phyloP scores from a whole-genome alignment of 1,284 basidiomycete genomes.

The Ustilago bromivora region DNA sequence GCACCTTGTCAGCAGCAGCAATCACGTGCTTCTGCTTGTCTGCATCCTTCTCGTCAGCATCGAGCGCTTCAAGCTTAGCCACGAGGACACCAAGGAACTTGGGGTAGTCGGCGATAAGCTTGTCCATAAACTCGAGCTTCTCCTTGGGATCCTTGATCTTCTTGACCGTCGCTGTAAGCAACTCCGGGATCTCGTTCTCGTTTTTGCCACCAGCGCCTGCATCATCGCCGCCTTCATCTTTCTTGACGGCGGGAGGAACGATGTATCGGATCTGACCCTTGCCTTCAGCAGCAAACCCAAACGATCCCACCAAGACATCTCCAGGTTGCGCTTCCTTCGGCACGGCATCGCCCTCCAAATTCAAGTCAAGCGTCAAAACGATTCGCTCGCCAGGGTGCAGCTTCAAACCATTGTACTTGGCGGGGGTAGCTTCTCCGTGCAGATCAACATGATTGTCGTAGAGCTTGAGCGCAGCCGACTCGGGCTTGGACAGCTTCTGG shows the following conservation, averaged over 20 bases:
- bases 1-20: constrained; percentile 58
- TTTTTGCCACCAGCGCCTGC: constrained; percentile 43
- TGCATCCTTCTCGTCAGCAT: constrained; percentile 43
- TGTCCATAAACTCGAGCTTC: constrained; percentile 63
- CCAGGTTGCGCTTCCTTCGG: constrained; percentile 68
- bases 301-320: constrained; percentile 67
- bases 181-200: constrained; percentile 59
- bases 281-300: constrained; percentile 61
- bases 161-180: constrained; percentile 64
- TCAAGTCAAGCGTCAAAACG: constrained; percentile 62
- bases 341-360: constrained; percentile 65
- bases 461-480: constrained; percentile 61
- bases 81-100: constrained; percentile 63
- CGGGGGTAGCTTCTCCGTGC: constrained; percentile 50
- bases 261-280: constrained; percentile 63
- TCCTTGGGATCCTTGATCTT: constrained; percentile 67
- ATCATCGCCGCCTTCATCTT: constrained; percentile 36
- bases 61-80: constrained; percentile 61
- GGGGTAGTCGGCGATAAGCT: constrained; percentile 63
- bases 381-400: constrained; percentile 66
- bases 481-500: constrained; percentile 67
- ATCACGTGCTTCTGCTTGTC: constrained; percentile 46
- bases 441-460: constrained; percentile 68
- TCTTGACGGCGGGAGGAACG: constrained; percentile 64
- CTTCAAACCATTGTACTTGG: constrained; percentile 64